These are phyloP conservation scores for Neonectria hederae DNA, from an alignment of 2,329 filamentous ascomycete genomes.

Conservation along the genomic window DNA sequence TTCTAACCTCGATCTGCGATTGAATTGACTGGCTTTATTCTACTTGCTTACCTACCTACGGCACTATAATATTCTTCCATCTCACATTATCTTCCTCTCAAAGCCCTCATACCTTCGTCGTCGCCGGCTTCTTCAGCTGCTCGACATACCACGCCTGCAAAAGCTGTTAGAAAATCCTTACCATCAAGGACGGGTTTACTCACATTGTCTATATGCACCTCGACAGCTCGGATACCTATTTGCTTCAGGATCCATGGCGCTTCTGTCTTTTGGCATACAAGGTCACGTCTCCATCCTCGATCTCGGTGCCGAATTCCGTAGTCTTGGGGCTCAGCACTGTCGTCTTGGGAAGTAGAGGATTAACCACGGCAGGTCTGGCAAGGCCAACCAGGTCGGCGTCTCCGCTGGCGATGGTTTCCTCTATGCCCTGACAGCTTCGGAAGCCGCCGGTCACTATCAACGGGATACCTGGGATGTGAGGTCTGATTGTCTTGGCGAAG, in stretches of 20 bases:
- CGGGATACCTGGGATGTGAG: slow-evolving; percentile 52
- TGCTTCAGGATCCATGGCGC: slow-evolving; percentile 19
- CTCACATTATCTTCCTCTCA: not conserved
- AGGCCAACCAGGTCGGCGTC: slow-evolving; percentile 53
- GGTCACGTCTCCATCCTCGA: slow-evolving; percentile 1
- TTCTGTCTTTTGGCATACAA: slow-evolving; percentile 19
- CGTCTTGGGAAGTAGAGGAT: slow-evolving; percentile 48
- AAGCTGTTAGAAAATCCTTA: not conserved
- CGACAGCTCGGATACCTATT: slow-evolving; percentile 13
- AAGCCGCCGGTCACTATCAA: slow-evolving; percentile 72
- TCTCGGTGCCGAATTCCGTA: not conserved
- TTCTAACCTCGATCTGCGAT: not conserved
- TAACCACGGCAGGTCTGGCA: slow-evolving; percentile 48
- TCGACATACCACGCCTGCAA: slow-evolving; percentile 13
- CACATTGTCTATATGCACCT: slow-evolving; percentile 22
- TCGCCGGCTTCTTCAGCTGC: slow-evolving; percentile 4
- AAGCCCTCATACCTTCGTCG: slow-evolving; percentile 1
- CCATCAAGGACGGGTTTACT: not conserved
- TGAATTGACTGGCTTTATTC: not conserved
- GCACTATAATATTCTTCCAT: not conserved
- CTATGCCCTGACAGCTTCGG: slow-evolving; percentile 55
- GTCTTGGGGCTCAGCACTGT: slow-evolving; percentile 11
- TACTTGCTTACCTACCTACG: too few species aligned
- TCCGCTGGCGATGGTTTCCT: slow-evolving; percentile 47
- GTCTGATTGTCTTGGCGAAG: slow-evolving; percentile 62